Evolutionary conservation across 2,329 filamentous ascomycete genomes (phyloP).

Genomic region (Xylaria hypoxylon): DNA sequence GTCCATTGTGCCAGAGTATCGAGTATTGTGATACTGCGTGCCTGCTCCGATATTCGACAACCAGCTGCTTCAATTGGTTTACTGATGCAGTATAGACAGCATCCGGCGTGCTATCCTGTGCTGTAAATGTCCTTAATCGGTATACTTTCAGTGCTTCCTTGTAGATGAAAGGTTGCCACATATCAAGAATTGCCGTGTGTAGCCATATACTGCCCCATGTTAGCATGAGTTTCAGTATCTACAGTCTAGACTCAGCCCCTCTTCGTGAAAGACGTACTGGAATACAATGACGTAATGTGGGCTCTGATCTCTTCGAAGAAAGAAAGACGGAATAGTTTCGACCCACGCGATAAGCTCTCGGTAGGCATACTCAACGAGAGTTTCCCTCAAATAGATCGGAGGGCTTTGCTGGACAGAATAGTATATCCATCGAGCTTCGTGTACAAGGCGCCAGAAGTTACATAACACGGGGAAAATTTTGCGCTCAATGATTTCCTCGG

Average conservation of each 20-base stretch:
- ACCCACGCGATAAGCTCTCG: constrained; percentile 56
- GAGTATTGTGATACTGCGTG: constrained; percentile 52
- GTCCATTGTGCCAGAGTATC: constrained; percentile 56
- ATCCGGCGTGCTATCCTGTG: constrained; percentile 47
- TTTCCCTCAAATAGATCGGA: constrained; percentile 36
- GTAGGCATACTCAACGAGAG: constrained; percentile 54
- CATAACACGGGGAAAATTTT: constrained; percentile 50
- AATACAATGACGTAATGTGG: constrained; percentile 54
- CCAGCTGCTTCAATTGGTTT: constrained; percentile 54
- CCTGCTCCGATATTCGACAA: constrained; percentile 53
- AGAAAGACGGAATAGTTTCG: constrained; percentile 47
- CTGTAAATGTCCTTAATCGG: constrained; percentile 50
- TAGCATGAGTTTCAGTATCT: background rate
- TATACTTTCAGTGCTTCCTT: constrained; percentile 9
- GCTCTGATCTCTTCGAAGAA: constrained; percentile 46
- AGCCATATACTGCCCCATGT: constrained; percentile 54
- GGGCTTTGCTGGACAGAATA: constrained; percentile 44
- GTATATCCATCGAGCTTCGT: constrained; percentile 47
- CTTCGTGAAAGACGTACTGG: constrained; percentile 48
- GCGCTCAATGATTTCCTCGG: constrained; percentile 29
- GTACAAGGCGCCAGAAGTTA: constrained; percentile 55
- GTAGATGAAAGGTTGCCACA: constrained; percentile 51
- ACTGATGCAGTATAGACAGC: constrained; percentile 52
- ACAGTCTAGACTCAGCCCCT: background rate
- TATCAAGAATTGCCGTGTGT: constrained; percentile 54